A percentile compares a stretch with the other conserved stretches of the same genome.
Evolutionary conservation across 2,329 filamentous ascomycete species (phyloP).

Genomic region (Paraphaeosphaeria minitans): DNA sequence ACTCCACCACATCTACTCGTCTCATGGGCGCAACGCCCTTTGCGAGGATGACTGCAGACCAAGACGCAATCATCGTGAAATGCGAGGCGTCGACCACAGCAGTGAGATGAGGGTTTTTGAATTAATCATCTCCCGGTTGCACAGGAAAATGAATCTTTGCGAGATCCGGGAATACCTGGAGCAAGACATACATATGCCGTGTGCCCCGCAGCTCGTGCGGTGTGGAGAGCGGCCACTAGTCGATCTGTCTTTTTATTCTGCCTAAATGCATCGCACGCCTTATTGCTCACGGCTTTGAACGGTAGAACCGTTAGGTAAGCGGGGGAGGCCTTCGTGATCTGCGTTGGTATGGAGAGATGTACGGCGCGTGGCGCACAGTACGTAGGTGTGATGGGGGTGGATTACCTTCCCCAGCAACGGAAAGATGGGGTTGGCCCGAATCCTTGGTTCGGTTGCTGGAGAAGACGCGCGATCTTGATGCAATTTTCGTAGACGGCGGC

Average conservation of each 20-base stretch:
- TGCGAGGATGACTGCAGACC: neutral
- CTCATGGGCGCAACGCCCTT: neutral
- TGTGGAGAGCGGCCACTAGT: conserved; percentile 9
- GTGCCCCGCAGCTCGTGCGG: conserved; percentile 2
- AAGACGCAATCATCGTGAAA: neutral
- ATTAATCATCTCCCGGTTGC: neutral
- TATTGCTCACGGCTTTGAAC: conserved; percentile 8
- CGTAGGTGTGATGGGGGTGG: neutral
- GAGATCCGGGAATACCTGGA: neutral
- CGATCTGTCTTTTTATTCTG: conserved; percentile 4
- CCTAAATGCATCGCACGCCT: conserved; percentile 6
- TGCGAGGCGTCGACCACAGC: neutral
- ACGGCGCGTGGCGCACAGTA: neutral
- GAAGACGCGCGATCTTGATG: neutral
- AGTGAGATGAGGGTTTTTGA: neutral
- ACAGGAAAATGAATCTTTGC: neutral
- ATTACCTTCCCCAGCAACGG: neutral
- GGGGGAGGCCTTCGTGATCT: neutral
- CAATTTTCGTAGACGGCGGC: no score
- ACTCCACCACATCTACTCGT: neutral
- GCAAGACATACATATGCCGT: neutral
- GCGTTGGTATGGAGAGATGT: neutral
- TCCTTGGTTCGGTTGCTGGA: neutral
- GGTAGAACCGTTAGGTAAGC: neutral
- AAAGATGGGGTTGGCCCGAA: neutral